Percentiles rank a stretch among this genome's conserved stretches.
These are phyloP conservation scores for Plasmopara viticola DNA, from an alignment of 352 stramenopile species.

Conservation along the genomic window DNA sequence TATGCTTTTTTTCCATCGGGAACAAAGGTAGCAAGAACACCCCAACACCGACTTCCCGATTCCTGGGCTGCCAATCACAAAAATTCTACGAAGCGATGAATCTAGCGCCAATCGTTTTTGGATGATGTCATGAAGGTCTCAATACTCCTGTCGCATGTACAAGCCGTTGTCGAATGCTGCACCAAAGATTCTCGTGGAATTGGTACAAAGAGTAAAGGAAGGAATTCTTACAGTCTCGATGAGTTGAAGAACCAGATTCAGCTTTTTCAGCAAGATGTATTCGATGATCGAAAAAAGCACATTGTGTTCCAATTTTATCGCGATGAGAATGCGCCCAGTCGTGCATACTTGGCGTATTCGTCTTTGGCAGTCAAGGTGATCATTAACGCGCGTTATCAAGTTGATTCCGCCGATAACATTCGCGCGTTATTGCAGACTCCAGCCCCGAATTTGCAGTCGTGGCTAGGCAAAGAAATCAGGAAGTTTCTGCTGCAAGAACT, in stretches of 20 bases:
- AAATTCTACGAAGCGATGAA: not conserved
- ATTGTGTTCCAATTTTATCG: conserved; percentile 7
- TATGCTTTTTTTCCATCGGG: conserved; percentile 15
- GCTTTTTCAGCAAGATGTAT: conserved; percentile 3
- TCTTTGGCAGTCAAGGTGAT: conserved; percentile 12
- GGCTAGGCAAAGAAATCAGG: too few species aligned
- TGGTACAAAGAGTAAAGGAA: too few species aligned
- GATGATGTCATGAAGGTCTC: too few species aligned
- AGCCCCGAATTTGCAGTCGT: too few species aligned
- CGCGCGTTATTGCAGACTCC: too few species aligned
- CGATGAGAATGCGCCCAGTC: conserved; percentile 2
- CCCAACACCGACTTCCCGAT: conserved; percentile 21
- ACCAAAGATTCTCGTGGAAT: too few species aligned
- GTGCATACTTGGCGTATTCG: too few species aligned
- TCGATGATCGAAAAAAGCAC: conserved; percentile 8
- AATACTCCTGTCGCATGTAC: not conserved
- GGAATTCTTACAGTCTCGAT: not conserved
- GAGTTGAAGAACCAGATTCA: conserved; percentile 5
- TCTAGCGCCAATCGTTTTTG: not conserved
- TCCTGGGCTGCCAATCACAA: conserved; percentile 14
- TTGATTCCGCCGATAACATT: conserved; percentile 1
- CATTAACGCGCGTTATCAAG: conserved; percentile 2
- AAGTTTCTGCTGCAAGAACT: too few species aligned
- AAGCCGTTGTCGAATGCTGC: too few species aligned
- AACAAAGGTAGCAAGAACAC: conserved; percentile 18